Base-by-base conservation (phyloP, 192 early-diverging fungal species). In the Coemansia sp. region DNA sequence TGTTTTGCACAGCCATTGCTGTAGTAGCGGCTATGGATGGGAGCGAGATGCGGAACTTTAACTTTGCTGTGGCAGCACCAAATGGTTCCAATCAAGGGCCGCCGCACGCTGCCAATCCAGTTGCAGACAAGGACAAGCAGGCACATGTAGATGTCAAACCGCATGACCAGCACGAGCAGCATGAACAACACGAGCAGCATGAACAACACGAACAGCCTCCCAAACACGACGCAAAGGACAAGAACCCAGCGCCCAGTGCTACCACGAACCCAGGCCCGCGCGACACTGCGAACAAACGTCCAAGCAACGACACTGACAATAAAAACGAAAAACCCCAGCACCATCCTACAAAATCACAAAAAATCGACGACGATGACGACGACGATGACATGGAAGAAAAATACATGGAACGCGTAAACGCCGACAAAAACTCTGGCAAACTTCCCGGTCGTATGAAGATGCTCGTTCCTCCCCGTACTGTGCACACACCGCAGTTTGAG, bases 401-500 rank as follows among this genome's bases (percentile, higher is more conserved):
- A 64, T 81, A 81, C 51, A 24, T 74, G 61, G 70, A 69, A 60
- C 72, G 78, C 6, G 72, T 72, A 50, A 81, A 75, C 64, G 72
- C 78, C 25, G 78, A 81, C 52, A 75, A 72, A 51, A 73, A 71
- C 37, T 72, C 78, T 10, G 78, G 78, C 58, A 71, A 65, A 43
- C 53, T 69, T 48, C 79, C 79, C 2, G 79, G 79, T 2, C 73
- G 79, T 9, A 70, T 82, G 70, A 82, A 75, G 59, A 82, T 82
- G 79, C 45, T 76, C 19, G 70, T 76, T 39, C 79, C 79, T 38
- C 79, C 79, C 22, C 73, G 74, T 0, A 76, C 79, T 0, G 75
- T 82, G 35, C 79, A 75, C 43, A 82, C 79, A 35, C 79, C 79
- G 29, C 61, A 76, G 39, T 82, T 82, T 35, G 79, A 82, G 60